These are phyloP conservation scores for Saussurea involucrata DNA, from an alignment of 129 eudicot genomes.

Conservation along the genomic window DNA sequence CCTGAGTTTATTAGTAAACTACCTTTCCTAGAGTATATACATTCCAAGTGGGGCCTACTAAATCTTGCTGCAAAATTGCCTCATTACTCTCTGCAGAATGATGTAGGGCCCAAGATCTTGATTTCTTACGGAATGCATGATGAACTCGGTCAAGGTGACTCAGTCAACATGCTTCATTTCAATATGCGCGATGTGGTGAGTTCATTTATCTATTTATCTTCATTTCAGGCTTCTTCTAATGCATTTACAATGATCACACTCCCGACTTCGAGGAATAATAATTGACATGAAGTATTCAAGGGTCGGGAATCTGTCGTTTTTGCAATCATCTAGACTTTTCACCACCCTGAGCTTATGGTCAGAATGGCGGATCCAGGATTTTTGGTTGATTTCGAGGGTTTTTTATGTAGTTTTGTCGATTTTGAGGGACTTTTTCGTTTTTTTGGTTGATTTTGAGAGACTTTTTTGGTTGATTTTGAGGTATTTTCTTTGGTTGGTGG, in stretches of 20 bases:
- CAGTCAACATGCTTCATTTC: constrained; percentile 66
- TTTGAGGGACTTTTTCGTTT: too few species aligned
- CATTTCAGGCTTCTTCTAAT: neutral
- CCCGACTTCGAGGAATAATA: neutral
- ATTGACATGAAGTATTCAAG: neutral
- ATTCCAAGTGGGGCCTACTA: constrained; percentile 98
- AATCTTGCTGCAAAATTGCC: constrained; percentile 98
- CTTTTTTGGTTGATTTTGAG: too few species aligned
- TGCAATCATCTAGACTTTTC: constrained; percentile 8
- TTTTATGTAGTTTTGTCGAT: too few species aligned
- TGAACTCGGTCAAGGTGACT: constrained; percentile 70
- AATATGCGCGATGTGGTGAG: constrained; percentile 93
- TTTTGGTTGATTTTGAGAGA: too few species aligned
- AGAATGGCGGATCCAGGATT: too few species aligned
- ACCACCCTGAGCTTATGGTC: neutral
- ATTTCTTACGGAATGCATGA: constrained; percentile 73
- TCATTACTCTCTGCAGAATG: constrained; percentile 88
- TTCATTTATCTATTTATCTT: constrained; percentile 11
- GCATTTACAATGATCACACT: neutral
- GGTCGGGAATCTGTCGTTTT: neutral
- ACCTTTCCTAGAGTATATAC: constrained; percentile 92
- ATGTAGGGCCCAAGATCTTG: constrained; percentile 83
- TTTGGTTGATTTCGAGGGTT: too few species aligned
- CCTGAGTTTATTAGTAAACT: constrained; percentile 83
- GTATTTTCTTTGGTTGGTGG: too few species aligned